These are phyloP conservation scores for Asterochloris sp. DNA, from an alignment of 139 green algal species.

Conservation along the genomic window DNA sequence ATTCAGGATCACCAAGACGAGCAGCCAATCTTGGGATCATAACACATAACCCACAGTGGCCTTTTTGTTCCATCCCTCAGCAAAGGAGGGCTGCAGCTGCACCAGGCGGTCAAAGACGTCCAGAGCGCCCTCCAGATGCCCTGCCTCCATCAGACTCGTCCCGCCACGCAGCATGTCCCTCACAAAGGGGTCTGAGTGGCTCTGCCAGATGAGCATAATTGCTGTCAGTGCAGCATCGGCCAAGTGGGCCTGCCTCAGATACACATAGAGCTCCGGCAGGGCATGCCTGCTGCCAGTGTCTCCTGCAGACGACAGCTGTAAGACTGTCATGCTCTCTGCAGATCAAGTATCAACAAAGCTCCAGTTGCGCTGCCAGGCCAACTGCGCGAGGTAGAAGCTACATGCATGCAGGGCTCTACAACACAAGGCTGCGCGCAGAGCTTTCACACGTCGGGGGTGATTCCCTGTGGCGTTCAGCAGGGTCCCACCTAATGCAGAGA, in stretches of 20 bases:
- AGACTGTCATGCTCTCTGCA: no score
- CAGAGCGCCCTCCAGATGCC: no score
- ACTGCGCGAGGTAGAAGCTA: background rate
- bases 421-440: background rate
- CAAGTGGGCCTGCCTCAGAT: background rate
- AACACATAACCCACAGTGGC: no score
- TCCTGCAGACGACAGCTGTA: background rate
- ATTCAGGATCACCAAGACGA: no score
- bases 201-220: constrained; percentile 1
- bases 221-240: background rate
- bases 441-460: no score
- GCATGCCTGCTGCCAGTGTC: background rate
- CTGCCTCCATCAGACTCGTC: no score
- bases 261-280: background rate
- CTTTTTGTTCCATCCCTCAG: no score
- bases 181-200: background rate
- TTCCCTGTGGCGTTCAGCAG: no score
- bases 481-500: background rate
- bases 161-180: no score
- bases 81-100: no score
- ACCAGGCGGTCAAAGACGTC: no score
- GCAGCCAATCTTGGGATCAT: no score
- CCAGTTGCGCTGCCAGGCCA: background rate
- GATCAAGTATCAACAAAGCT: background rate
- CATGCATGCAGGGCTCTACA: background rate